phyloP scores from a whole-genome alignment of 768 basidiomycete genomes.

The Mycena crocata region DNA sequence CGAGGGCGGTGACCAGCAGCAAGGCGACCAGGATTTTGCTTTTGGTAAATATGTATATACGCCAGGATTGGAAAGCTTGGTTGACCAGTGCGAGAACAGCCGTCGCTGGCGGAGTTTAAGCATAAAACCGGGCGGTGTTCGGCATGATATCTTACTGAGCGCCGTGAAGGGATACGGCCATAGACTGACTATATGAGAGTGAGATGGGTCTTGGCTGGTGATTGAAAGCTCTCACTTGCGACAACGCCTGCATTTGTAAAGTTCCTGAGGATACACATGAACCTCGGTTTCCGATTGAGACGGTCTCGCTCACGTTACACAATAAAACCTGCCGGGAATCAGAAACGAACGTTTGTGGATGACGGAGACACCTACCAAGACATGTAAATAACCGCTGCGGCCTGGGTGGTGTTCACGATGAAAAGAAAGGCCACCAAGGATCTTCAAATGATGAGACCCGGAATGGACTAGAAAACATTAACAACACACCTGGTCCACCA shows the following conservation, averaged over 20 bases:
- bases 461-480: too few relatives aligned
- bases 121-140: neutral
- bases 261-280: too few relatives aligned
- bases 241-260: too few relatives aligned
- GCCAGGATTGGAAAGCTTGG: conserved; percentile 14
- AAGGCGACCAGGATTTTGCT: neutral
- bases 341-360: too few relatives aligned
- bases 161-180: neutral
- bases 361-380: neutral
- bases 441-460: neutral
- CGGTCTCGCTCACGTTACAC: neutral
- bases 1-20: neutral
- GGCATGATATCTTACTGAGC: neutral
- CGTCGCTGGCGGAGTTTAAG: neutral
- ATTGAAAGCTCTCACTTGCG: too few relatives aligned
- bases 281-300: too few relatives aligned
- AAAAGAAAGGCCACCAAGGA: neutral
- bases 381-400: too few relatives aligned
- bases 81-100: conserved; percentile 8
- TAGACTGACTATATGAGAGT: neutral
- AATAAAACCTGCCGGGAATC: neutral
- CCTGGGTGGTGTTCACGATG: neutral
- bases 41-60: conserved; percentile 6
- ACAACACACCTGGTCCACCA: too few relatives aligned
- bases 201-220: too few relatives aligned